These are phyloP conservation scores for Auricularia auricula-judae DNA, from an alignment of 768 basidiomycete species.

Conservation along the genomic window DNA sequence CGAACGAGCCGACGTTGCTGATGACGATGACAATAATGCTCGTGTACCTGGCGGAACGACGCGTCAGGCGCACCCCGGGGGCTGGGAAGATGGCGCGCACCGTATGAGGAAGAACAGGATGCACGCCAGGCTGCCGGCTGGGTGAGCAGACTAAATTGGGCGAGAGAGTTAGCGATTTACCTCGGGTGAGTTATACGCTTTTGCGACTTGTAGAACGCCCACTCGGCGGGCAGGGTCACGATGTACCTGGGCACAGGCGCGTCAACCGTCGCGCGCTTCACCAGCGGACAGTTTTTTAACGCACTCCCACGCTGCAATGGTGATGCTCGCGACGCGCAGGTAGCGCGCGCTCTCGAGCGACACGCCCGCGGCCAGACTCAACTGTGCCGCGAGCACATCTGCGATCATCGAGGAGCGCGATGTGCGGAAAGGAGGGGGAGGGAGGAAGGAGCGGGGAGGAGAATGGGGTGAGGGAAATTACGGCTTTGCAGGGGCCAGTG, in stretches of 20 bases:
- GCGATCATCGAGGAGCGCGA: not conserved
- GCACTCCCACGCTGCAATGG: constrained; percentile 29
- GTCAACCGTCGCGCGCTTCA: not conserved
- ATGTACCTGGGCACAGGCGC: constrained; percentile 15
- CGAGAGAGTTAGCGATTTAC: constrained; percentile 6
- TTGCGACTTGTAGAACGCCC: constrained; percentile 24
- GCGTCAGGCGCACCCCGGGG: not conserved
- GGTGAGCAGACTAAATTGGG: not conserved
- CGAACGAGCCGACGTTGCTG: constrained; percentile 51
- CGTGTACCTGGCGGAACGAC: constrained; percentile 21
- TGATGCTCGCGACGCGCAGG: constrained; percentile 24
- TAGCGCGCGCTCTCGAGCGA: constrained; percentile 15
- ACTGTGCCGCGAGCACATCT: not conserved
- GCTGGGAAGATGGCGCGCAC: constrained; percentile 18
- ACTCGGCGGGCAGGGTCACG: constrained; percentile 22
- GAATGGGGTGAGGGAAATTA: no score
- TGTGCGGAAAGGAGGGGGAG: not conserved
- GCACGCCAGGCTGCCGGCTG: constrained; percentile 24
- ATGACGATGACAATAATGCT: constrained; percentile 38
- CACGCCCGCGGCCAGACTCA: not conserved
- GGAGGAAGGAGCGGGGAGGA: not conserved
- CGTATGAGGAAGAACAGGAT: constrained; percentile 40
- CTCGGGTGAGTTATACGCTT: constrained; percentile 16
- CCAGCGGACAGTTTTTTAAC: constrained; percentile 6
- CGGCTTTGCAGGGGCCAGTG: no score